These are phyloP conservation scores for Diplogelasinospora grovesii DNA, from an alignment of 495 filamentous ascomycete species.

Conservation along the genomic window DNA sequence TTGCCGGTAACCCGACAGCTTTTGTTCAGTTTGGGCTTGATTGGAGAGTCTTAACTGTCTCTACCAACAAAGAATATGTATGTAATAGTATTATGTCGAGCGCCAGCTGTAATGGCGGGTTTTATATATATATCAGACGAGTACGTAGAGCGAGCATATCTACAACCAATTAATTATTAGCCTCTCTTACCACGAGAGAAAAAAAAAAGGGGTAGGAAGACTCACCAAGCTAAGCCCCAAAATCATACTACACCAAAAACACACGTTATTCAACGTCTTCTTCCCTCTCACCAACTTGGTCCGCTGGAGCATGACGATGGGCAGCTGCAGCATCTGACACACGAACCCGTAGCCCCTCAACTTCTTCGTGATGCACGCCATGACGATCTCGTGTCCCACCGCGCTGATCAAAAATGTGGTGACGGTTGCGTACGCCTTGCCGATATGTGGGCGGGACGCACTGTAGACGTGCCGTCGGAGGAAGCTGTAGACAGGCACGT, in stretches of 20 bases:
- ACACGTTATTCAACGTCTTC: conserved; percentile 79
- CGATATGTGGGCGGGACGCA: conserved; percentile 66
- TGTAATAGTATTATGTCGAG: too few relatives aligned
- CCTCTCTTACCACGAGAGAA: neutral
- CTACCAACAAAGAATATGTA: too few relatives aligned
- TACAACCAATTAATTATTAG: conserved; percentile 17
- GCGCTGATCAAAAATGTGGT: conserved; percentile 90
- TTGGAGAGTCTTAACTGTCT: too few relatives aligned
- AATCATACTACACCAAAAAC: conserved; percentile 96
- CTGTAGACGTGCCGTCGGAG: conserved; percentile 91
- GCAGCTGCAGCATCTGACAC: conserved; percentile 92
- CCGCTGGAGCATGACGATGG: conserved; percentile 85
- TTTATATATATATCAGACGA: conserved; percentile 34
- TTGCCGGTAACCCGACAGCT: too few relatives aligned
- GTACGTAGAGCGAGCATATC: conserved; percentile 49
- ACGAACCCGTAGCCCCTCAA: conserved; percentile 88
- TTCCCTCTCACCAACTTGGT: conserved; percentile 66
- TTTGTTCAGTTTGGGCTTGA: too few relatives aligned
- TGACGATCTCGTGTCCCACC: conserved; percentile 87
- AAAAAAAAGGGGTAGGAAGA: too few relatives aligned
- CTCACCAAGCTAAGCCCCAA: conserved; percentile 78
- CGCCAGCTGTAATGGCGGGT: too few relatives aligned
- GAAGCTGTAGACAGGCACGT: conserved; percentile 97
- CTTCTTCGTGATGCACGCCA: conserved; percentile 98
- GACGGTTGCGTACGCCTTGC: conserved; percentile 70